Evolutionary conservation across 2,329 filamentous ascomycete species (phyloP), one percentile per base, ranked within the genome.

Genomic region (Epichloe sp.): DNA sequence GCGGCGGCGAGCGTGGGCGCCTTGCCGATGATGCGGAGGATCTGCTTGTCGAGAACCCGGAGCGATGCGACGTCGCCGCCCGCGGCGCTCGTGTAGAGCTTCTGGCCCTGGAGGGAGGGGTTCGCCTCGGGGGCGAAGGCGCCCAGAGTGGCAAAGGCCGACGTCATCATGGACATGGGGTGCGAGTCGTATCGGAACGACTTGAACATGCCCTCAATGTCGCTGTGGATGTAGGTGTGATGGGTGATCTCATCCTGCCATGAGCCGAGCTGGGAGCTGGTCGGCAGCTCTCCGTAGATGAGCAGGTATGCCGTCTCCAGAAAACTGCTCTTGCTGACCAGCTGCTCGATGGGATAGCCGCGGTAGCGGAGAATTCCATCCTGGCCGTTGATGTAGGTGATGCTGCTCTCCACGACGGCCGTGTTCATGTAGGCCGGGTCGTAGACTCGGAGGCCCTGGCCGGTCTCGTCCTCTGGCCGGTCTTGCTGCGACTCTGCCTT

Each of bases 391-490:
- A 76, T 76, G 64, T 75, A 76, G 31, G 72, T 75, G 58, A 76
- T 76, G 47, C 62, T 67, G 57, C 69, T 72, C 63, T 71, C 62
- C 19, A 75, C 68, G 2, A 74, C 73, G 17, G 73, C 72, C 2
- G 73, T 76, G 65, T 76, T 76, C 68, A 75, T 72, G 63, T 74
- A 76, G 3, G 69, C 73, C n/a, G 73, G 72, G 60, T 76, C 73
- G 50, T 67, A 75, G 37, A 76, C 65, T 21, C 72, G 62, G n/a
- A 76, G 68, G 11, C 73, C 73, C 56, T 75, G 71, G 10, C 64
- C 65, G 3, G 69, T 72, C 63, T 74, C 71, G 59, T 74, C 68
- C 50, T 74, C 71, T 10, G 65, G 58, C 17, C 69, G 66, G 56
- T 68, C 68, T 48, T 64, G 56, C 11, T 59, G 55, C 47, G 57